These are phyloP conservation scores for Melampsora larici-populina DNA, from an alignment of 1,284 basidiomycete species.

Conservation along the genomic window DNA sequence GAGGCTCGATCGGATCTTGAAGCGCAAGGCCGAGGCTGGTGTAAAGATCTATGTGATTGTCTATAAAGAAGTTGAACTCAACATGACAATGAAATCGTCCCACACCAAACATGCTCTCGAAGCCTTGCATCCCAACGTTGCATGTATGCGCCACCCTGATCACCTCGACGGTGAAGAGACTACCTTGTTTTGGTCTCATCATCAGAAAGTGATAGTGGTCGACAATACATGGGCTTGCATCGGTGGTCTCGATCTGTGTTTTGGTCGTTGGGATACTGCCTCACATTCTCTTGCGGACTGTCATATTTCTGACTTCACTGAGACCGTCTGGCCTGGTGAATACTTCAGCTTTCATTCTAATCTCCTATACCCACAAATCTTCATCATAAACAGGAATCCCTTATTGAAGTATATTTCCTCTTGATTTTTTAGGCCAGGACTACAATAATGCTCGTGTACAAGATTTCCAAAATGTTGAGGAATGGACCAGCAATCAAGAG, in stretches of 20 bases:
- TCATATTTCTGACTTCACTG: slow-evolving; percentile 75
- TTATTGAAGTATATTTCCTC: no score
- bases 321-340: slow-evolving; percentile 76
- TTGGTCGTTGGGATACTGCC: slow-evolving; percentile 89
- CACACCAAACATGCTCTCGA: slow-evolving; percentile 66
- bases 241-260: slow-evolving; percentile 85
- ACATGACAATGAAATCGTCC: slow-evolving; percentile 78
- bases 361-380: not conserved
- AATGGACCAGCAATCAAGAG: slow-evolving; percentile 65
- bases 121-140: slow-evolving; percentile 77
- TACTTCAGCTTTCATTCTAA: not conserved
- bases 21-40: slow-evolving; percentile 82
- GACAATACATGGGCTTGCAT: slow-evolving; percentile 56
- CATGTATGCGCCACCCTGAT: slow-evolving; percentile 61
- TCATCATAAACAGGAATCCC: not conserved
- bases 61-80: slow-evolving; percentile 67
- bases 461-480: slow-evolving; percentile 76
- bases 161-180: slow-evolving; percentile 77
- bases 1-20: slow-evolving; percentile 76
- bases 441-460: slow-evolving; percentile 59
- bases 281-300: slow-evolving; percentile 73
- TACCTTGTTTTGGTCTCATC: slow-evolving; percentile 62
- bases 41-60: slow-evolving; percentile 84
- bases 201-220: slow-evolving; percentile 61
- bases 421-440: slow-evolving; percentile 56